Conservation (phyloP, 2,329 filamentous ascomycete genomes). For the Scedosporium boydii region DNA sequence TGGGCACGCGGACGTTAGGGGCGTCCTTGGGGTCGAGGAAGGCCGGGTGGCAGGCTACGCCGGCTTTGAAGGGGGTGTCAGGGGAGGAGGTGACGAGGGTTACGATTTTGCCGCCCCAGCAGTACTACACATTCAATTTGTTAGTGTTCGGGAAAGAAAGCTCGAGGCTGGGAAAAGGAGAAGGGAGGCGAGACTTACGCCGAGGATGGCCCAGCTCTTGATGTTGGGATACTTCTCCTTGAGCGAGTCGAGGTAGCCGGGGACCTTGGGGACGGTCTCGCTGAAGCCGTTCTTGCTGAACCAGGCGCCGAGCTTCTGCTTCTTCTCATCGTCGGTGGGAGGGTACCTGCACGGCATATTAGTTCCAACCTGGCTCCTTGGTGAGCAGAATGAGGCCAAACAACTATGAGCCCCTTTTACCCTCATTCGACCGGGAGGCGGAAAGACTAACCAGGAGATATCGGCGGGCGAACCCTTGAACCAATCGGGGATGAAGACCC, state of each 20-base stretch:
- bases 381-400: too few relatives aligned
- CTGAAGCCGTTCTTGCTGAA: constrained; percentile 41
- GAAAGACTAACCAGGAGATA: constrained; percentile 34
- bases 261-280: constrained; percentile 38
- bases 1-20: constrained; percentile 47
- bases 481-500: constrained; percentile 86
- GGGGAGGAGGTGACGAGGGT: constrained; percentile 38
- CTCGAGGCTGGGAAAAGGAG: constrained; percentile 4
- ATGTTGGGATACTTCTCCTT: constrained; percentile 43
- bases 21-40: constrained; percentile 58
- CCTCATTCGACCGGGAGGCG: background rate
- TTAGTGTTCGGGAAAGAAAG: background rate
- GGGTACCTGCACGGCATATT: constrained; percentile 39
- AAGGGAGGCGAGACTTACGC: constrained; percentile 31
- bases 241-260: constrained; percentile 44
- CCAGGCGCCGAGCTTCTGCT: constrained; percentile 48
- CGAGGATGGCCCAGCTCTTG: constrained; percentile 50
- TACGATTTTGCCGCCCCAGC: constrained; percentile 64
- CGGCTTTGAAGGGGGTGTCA: constrained; percentile 46
- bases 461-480: constrained; percentile 64
- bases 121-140: constrained; percentile 33
- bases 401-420: background rate
- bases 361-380: too few relatives aligned
- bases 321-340: constrained; percentile 54
- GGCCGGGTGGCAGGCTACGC: constrained; percentile 46